phyloP scores from a whole-genome alignment of 352 stramenopile species.

The Phytophthora fragariae region DNA sequence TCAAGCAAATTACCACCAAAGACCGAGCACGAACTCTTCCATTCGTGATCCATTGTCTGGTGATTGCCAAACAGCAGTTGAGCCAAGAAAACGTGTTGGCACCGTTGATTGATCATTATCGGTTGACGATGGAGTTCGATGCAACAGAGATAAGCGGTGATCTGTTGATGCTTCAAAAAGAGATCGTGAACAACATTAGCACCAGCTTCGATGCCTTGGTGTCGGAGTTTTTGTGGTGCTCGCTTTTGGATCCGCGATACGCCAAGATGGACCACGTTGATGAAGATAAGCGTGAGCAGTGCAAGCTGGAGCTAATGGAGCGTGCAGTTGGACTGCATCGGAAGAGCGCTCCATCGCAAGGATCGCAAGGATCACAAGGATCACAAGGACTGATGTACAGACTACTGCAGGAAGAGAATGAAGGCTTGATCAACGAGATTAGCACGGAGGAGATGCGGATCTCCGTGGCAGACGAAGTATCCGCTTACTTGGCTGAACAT shows the following conservation, averaged over 20 bases:
- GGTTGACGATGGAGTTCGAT: conserved; percentile 14
- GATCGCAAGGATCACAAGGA: no score
- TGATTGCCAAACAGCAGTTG: conserved; percentile 9
- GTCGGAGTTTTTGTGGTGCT: conserved; percentile 47
- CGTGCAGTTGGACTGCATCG: conserved; percentile 1
- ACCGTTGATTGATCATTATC: conserved; percentile 13
- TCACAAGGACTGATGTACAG: conserved; percentile 10
- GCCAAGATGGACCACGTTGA: conserved; percentile 52
- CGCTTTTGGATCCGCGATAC: conserved; percentile 56
- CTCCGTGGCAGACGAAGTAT: conserved; percentile 18
- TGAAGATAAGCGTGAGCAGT: conserved; percentile 43
- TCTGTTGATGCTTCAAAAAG: conserved; percentile 13
- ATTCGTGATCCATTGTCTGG: conserved; percentile 17
- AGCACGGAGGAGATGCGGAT: conserved; percentile 8
- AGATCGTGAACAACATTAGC: conserved; percentile 7
- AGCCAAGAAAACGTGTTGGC: conserved; percentile 7
- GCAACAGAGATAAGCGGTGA: conserved; percentile 16
- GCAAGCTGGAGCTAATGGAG: conserved; percentile 3
- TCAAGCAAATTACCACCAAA: conserved; percentile 44
- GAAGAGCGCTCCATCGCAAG: not conserved
- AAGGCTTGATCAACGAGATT: not conserved
- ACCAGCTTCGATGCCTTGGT: conserved; percentile 28
- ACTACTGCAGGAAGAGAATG: conserved; percentile 15
- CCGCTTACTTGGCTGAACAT: conserved; percentile 3
- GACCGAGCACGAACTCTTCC: conserved; percentile 27